phyloP scores from a whole-genome alignment of 768 basidiomycete genomes.

The Calocybe gangraenosa region DNA sequence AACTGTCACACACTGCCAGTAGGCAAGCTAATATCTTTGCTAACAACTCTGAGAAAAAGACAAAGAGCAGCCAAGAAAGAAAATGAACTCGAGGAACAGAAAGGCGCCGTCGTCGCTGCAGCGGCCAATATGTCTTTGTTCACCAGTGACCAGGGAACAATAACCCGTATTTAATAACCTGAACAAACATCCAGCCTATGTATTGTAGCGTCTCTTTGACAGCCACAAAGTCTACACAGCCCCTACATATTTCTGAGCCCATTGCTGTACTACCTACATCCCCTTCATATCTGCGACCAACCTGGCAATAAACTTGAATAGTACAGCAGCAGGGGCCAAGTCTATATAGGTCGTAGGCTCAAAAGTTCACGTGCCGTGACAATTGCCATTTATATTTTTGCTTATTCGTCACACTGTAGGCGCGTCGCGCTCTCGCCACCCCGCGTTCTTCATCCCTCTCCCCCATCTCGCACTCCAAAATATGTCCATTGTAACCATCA shows the following conservation, averaged over 20 bases:
- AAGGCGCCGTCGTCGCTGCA: slow-evolving; percentile 5
- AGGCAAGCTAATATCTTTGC: slow-evolving; percentile 1
- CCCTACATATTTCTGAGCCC: no score
- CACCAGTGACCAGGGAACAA: background rate
- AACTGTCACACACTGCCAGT: slow-evolving; percentile 3
- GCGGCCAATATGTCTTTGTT: slow-evolving; percentile 13
- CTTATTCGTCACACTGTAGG: slow-evolving; percentile 1
- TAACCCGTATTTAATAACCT: background rate
- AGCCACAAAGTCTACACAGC: background rate
- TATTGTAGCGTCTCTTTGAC: background rate
- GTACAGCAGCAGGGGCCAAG: no score
- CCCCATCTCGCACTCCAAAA: slow-evolving; percentile 65
- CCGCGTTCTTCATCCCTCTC: slow-evolving; percentile 36
- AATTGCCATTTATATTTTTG: slow-evolving; percentile 1
- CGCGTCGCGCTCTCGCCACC: slow-evolving; percentile 17
- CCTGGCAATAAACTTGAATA: no score
- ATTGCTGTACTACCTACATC: no score
- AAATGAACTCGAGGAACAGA: background rate
- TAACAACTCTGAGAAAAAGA: no score
- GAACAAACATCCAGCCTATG: background rate
- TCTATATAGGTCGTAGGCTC: no score
- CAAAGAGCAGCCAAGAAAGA: slow-evolving; percentile 1
- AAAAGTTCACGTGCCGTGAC: slow-evolving; percentile 10
- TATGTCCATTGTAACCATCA: slow-evolving; percentile 73
- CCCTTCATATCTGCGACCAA: no score